Conservation (phyloP, 805 yeast genomes). For the Candida sphagnicola region DNA sequence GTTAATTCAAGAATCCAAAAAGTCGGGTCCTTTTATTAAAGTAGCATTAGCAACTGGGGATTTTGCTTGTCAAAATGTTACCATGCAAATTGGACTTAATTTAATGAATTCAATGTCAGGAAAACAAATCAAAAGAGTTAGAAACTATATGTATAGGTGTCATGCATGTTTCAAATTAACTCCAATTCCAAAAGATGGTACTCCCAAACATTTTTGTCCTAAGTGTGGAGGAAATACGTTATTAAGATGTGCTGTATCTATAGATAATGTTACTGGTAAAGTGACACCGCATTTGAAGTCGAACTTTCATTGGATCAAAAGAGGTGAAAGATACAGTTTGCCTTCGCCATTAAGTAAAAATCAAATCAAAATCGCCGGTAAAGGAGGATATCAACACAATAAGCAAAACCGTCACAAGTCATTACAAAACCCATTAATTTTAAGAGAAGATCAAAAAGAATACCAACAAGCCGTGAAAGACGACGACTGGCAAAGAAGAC, state of each 20-base stretch:
- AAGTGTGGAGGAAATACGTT: constrained; percentile 93
- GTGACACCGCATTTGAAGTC: constrained; percentile 84
- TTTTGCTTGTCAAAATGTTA: constrained; percentile 95
- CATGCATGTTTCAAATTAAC: constrained; percentile 90
- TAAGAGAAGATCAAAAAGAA: constrained; percentile 93
- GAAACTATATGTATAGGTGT: constrained; percentile 93
- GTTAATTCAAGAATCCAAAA: constrained; percentile 39
- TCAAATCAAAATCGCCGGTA: constrained; percentile 67
- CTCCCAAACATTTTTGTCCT: constrained; percentile 85
- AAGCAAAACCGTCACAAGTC: constrained; percentile 53
- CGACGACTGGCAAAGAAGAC: constrained; percentile 81
- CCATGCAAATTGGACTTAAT: constrained; percentile 85
- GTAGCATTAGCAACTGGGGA: constrained; percentile 93
- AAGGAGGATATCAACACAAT: constrained; percentile 74
- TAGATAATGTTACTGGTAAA: constrained; percentile 73
- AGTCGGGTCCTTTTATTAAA: constrained; percentile 39
- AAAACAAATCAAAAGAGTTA: constrained; percentile 73
- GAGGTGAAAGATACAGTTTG: constrained; percentile 78
- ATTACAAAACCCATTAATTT: constrained; percentile 47
- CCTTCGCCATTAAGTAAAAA: constrained; percentile 86
- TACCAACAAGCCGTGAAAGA: constrained; percentile 83
- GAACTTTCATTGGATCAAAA: constrained; percentile 89
- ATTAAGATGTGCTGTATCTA: constrained; percentile 84
- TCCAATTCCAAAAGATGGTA: constrained; percentile 73
- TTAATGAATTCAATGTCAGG: constrained; percentile 85